phyloP scores from a whole-genome alignment of 768 basidiomycete species.

The Mycena venus region DNA sequence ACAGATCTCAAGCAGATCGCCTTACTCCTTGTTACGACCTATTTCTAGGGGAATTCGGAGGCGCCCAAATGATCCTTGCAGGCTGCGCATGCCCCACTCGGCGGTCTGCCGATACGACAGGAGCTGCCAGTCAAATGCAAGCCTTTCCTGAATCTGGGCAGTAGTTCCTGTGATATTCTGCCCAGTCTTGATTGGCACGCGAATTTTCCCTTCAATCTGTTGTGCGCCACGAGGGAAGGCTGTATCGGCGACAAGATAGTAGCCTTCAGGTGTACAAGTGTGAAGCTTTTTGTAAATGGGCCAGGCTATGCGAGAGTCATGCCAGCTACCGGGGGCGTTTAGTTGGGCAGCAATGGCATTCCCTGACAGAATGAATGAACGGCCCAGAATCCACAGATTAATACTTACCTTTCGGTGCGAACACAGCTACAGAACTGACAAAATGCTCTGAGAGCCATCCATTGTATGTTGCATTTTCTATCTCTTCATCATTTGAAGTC shows the following conservation, averaged over 20 bases:
- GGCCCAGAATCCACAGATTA: not conserved
- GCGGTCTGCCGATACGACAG: conserved; percentile 20
- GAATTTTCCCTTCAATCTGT: conserved; percentile 42
- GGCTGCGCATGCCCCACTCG: not conserved
- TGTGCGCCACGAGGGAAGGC: conserved; percentile 57
- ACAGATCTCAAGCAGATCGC: conserved; percentile 52
- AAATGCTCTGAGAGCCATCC: conserved; percentile 56
- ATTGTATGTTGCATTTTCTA: too few species aligned
- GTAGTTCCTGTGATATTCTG: not conserved
- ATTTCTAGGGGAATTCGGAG: conserved; percentile 57
- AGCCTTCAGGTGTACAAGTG: conserved; percentile 53
- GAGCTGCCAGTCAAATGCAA: not conserved
- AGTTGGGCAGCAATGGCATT: conserved; percentile 47
- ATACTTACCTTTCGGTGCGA: conserved; percentile 45
- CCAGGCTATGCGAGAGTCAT: conserved; percentile 57
- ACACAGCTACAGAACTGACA: conserved; percentile 54
- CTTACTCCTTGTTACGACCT: conserved; percentile 38
- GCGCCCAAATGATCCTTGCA: conserved; percentile 22
- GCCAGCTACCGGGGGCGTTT: conserved; percentile 64
- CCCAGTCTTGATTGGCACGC: not conserved
- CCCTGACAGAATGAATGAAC: conserved; percentile 40
- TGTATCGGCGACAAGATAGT: conserved; percentile 58
- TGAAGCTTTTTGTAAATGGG: conserved; percentile 52
- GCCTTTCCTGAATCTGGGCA: not conserved
- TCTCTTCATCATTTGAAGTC: conserved; percentile 51